These are phyloP conservation scores for Teratosphaeria zuluensis DNA, from an alignment of 2,329 filamentous ascomycete species.

Conservation along the genomic window DNA sequence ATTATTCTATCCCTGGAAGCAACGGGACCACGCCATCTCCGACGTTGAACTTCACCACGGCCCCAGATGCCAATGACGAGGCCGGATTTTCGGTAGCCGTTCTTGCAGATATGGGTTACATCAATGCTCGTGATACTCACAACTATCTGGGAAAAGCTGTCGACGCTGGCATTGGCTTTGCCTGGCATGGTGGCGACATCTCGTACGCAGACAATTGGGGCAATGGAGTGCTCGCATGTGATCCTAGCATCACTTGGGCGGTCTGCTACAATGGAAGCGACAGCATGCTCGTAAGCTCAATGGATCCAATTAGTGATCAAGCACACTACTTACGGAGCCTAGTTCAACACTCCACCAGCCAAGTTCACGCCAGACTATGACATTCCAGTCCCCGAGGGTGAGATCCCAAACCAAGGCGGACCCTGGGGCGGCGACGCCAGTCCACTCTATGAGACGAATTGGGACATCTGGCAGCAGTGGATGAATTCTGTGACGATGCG, in stretches of 20 bases:
- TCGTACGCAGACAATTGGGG: conserved; percentile 53
- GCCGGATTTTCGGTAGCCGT: conserved; percentile 37
- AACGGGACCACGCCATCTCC: conserved; percentile 42
- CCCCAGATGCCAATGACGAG: conserved; percentile 33
- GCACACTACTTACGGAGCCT: too few relatives aligned
- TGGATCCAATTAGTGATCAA: too few relatives aligned
- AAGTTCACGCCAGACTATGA: conserved; percentile 9
- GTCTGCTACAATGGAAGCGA: too few relatives aligned
- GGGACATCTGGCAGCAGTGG: conserved; percentile 20
- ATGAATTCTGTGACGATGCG: conserved; percentile 48
- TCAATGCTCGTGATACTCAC: conserved; percentile 40
- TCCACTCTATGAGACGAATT: too few relatives aligned
- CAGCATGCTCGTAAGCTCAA: too few relatives aligned
- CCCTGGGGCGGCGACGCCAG: conserved; percentile 1
- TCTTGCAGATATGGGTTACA: conserved; percentile 46
- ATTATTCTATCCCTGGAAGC: conserved; percentile 40
- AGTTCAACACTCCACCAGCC: too few relatives aligned
- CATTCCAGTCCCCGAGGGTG: conserved; percentile 32
- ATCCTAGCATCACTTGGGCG: too few relatives aligned
- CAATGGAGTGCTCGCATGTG: conserved; percentile 32
- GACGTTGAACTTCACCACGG: conserved; percentile 38
- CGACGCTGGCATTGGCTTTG: conserved; percentile 6
- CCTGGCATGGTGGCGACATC: conserved; percentile 35
- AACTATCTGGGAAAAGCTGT: conserved; percentile 32
- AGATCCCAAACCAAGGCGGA: conserved; percentile 46